phyloP scores from a whole-genome alignment of 2,329 filamentous ascomycete species.

The Stagonosporopsis chrysanthemi region DNA sequence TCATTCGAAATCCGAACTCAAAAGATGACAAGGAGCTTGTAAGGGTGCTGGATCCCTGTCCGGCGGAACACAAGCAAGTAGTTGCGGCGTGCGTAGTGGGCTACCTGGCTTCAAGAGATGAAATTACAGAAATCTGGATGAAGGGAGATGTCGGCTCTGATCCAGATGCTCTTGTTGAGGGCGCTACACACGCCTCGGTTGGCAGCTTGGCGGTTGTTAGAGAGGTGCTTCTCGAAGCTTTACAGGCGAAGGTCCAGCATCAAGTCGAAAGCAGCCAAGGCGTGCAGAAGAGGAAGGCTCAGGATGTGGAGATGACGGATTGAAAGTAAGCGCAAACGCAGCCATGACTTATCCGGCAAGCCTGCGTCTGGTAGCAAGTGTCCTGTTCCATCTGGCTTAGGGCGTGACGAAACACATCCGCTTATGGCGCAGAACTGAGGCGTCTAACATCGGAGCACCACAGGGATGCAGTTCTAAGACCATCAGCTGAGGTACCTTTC shows the following conservation, averaged over 20 bases:
- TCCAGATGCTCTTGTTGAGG: constrained; percentile 65
- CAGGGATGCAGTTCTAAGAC: constrained; percentile 15
- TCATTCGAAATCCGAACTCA: constrained; percentile 60
- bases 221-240: constrained; percentile 65
- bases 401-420: constrained; percentile 1
- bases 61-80: constrained; percentile 79
- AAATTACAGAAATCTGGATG: constrained; percentile 94
- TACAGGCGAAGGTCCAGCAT: constrained; percentile 42
- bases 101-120: constrained; percentile 85
- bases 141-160: constrained; percentile 70
- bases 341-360: not conserved
- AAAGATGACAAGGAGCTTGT: constrained; percentile 45
- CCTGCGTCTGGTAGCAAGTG: constrained; percentile 1
- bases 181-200: constrained; percentile 68
- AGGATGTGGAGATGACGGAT: constrained; percentile 45
- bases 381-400: not conserved
- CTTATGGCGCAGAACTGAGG: not conserved
- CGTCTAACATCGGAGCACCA: constrained; percentile 9
- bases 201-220: constrained; percentile 66
- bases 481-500: not conserved
- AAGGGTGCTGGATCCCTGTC: constrained; percentile 80
- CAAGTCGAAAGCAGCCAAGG: constrained; percentile 25
- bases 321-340: constrained; percentile 21
- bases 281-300: constrained; percentile 37
- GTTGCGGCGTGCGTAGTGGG: constrained; percentile 87